Percentiles rank a stretch among this genome's conserved stretches.
These are phyloP conservation scores for Pleurotus ostreatus DNA, from an alignment of 768 basidiomycete species.

Conservation along the genomic window DNA sequence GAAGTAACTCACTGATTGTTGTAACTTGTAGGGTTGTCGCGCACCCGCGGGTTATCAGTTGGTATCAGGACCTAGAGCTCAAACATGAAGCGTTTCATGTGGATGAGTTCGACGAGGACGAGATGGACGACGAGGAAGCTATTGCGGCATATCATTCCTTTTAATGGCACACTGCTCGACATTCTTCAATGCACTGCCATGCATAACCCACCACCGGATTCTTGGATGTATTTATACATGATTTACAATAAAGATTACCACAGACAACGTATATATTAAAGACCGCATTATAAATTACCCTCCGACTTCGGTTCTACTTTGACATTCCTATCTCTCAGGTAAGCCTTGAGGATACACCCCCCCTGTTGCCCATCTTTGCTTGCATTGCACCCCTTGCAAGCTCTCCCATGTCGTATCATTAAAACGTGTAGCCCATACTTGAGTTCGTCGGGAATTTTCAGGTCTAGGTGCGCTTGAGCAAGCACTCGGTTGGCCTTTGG, in stretches of 20 bases:
- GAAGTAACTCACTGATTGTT: conserved; percentile 2
- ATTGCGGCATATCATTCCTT: conserved; percentile 17
- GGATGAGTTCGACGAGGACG: conserved; percentile 13
- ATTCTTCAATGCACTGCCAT: no score
- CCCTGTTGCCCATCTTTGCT: conserved; percentile 18
- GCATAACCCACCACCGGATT: no score
- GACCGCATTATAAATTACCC: not conserved
- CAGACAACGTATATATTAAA: not conserved
- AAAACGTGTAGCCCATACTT: conserved; percentile 57
- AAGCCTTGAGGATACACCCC: conserved; percentile 27
- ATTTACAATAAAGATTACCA: not conserved
- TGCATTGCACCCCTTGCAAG: conserved; percentile 49
- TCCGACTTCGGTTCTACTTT: not conserved
- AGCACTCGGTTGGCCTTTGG: conserved; percentile 41
- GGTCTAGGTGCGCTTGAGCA: conserved; percentile 55
- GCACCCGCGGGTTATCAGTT: conserved; percentile 58
- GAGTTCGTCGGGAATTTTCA: conserved; percentile 43
- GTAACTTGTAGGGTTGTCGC: conserved; percentile 48
- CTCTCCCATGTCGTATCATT: conserved; percentile 54
- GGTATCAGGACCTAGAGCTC: conserved; percentile 29
- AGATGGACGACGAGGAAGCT: conserved; percentile 28
- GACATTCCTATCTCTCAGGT: conserved; percentile 18
- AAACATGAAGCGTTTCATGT: not conserved
- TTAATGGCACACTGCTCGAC: not conserved
- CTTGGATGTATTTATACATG: no score